These are phyloP conservation scores for Olyra latifolia DNA, from an alignment of 176 grass and related monocot species.

Conservation along the genomic window DNA sequence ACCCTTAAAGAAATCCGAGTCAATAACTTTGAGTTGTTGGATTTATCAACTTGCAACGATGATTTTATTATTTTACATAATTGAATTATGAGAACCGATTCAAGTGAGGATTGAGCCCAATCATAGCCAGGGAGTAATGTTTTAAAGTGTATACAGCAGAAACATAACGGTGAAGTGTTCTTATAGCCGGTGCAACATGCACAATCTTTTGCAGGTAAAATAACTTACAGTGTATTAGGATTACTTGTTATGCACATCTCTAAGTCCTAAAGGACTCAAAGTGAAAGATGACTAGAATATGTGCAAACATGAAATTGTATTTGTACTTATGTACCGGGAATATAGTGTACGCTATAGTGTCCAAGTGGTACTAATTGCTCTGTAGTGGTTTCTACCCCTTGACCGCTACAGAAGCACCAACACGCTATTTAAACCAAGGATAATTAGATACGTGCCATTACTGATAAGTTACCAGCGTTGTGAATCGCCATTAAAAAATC, in stretches of 20 bases:
- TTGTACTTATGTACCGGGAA: background rate
- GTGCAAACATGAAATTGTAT: background rate
- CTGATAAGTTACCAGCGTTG: too few relatives aligned
- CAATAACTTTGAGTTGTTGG: background rate
- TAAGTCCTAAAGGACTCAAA: background rate
- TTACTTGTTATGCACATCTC: background rate
- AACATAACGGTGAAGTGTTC: background rate
- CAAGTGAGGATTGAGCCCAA: background rate
- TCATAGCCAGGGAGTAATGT: background rate
- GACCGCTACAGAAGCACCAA: too few relatives aligned
- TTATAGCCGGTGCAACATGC: background rate
- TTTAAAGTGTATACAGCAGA: background rate
- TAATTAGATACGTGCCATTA: too few relatives aligned
- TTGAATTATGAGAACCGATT: background rate
- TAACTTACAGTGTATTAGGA: background rate
- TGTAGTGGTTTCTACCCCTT: too few relatives aligned
- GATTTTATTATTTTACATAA: background rate
- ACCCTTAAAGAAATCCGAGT: background rate
- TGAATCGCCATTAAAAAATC: too few relatives aligned
- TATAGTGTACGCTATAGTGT: background rate
- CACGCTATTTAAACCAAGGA: too few relatives aligned
- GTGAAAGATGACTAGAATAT: background rate
- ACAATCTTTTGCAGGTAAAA: background rate
- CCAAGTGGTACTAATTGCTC: too few relatives aligned
- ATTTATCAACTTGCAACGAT: background rate